Evolutionary conservation across 1,284 basidiomycete genomes (phyloP).

Genomic region (Cutaneotrichosporon spelunceum): DNA sequence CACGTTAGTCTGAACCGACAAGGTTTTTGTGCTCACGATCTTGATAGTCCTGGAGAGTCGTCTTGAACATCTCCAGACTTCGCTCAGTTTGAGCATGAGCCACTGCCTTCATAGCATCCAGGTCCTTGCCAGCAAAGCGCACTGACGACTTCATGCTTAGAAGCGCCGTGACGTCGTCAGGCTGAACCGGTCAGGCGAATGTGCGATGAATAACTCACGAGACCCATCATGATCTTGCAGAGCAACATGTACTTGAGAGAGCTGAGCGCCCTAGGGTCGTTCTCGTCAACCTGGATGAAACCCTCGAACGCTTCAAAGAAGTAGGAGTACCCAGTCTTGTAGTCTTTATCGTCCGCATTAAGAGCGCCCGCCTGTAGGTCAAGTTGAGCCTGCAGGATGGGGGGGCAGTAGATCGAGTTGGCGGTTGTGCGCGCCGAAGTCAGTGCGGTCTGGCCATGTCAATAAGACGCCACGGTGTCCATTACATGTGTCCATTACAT

Average conservation of each 20-base stretch:
- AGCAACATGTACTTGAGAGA: constrained; percentile 97
- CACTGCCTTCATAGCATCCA: constrained; percentile 92
- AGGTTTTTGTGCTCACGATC: constrained; percentile 58
- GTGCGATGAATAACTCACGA: constrained; percentile 57
- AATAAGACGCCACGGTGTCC: not conserved
- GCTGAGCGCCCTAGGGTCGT: constrained; percentile 60
- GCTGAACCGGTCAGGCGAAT: constrained; percentile 54
- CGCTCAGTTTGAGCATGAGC: constrained; percentile 90
- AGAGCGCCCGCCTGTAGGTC: constrained; percentile 90
- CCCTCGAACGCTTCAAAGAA: constrained; percentile 97
- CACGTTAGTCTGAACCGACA: not conserved
- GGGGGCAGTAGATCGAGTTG: constrained; percentile 97
- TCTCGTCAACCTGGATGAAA: constrained; percentile 59
- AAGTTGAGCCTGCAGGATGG: constrained; percentile 81
- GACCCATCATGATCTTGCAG: constrained; percentile 96
- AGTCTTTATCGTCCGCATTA: constrained; percentile 97
- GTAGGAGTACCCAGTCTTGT: constrained; percentile 94
- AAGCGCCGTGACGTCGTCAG: constrained; percentile 86
- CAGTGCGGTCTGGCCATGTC: constrained; percentile 65
- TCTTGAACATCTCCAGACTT: constrained; percentile 84
- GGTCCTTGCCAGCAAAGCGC: constrained; percentile 74
- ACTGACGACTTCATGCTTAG: constrained; percentile 80
- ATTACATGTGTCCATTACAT: not conserved
- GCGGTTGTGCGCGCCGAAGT: constrained; percentile 92
- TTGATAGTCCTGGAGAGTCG: constrained; percentile 79